A percentile compares a stretch with the other conserved stretches of the same genome.
Evolutionary conservation across 495 filamentous ascomycete genomes (phyloP).

Genomic region (Xylaria acuta): DNA sequence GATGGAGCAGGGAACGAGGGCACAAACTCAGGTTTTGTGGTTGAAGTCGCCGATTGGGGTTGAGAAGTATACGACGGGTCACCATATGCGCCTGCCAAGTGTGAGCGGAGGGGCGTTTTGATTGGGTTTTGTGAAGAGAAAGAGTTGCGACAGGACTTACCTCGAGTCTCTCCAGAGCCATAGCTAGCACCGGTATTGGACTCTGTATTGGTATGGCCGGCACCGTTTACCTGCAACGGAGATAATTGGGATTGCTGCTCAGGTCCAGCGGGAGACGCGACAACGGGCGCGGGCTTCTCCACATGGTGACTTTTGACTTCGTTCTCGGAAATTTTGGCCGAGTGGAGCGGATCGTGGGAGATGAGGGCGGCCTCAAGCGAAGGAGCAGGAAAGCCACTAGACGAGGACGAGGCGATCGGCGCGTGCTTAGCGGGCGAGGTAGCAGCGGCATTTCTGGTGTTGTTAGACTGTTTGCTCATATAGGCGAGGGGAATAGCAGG

Average conservation of each 20-base stretch:
- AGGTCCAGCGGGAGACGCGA: slow-evolving; percentile 13
- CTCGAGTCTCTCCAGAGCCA: slow-evolving; percentile 18
- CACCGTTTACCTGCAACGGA: slow-evolving; percentile 13
- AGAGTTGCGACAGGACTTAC: slow-evolving; percentile 6
- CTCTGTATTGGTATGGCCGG: neutral
- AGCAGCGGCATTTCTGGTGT: slow-evolving; percentile 23
- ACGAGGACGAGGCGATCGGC: slow-evolving; percentile 26
- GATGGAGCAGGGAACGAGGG: slow-evolving; percentile 25
- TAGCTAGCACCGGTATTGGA: neutral
- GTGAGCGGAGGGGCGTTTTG: slow-evolving; percentile 29
- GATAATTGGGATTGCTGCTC: slow-evolving; percentile 12
- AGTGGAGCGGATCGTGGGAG: slow-evolving; percentile 27
- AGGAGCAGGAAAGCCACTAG: slow-evolving; percentile 41
- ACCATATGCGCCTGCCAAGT: slow-evolving; percentile 31
- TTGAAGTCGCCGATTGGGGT: slow-evolving; percentile 31
- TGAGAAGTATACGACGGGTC: slow-evolving; percentile 29
- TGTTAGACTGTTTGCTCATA: slow-evolving; percentile 40
- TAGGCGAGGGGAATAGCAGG: slow-evolving; percentile 50
- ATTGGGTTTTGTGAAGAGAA: slow-evolving; percentile 1
- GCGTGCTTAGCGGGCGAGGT: slow-evolving; percentile 25
- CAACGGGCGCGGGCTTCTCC: slow-evolving; percentile 33
- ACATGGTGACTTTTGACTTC: slow-evolving; percentile 37
- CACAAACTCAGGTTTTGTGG: slow-evolving; percentile 27
- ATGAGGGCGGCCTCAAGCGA: slow-evolving; percentile 43
- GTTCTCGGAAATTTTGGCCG: slow-evolving; percentile 33